phyloP scores from a whole-genome alignment of 1,284 basidiomycete species.

The Agaricales sp. region DNA sequence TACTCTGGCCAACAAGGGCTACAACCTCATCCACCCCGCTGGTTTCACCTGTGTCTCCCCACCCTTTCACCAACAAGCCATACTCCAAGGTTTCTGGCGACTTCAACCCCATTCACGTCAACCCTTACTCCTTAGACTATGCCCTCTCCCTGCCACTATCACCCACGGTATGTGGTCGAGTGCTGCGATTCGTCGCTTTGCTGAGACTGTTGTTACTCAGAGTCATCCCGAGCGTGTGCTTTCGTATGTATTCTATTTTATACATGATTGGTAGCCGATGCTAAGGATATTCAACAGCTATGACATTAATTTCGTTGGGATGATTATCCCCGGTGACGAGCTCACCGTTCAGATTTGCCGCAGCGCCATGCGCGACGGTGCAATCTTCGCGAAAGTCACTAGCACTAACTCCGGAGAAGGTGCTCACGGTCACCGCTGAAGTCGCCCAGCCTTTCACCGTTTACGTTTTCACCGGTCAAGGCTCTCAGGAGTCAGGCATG shows the following conservation, averaged over 20 bases:
- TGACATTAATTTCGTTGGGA: constrained; percentile 89
- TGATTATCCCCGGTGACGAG: constrained; percentile 93
- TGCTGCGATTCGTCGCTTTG: constrained; percentile 86
- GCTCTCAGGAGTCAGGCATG: constrained; percentile 98
- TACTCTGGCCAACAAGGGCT: constrained; percentile 79
- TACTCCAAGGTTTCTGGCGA: constrained; percentile 96
- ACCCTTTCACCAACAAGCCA: constrained; percentile 86
- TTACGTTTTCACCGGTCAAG: constrained; percentile 98
- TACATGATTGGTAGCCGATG: no score
- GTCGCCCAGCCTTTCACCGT: constrained; percentile 89
- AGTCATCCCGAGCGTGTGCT: constrained; percentile 87
- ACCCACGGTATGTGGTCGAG: constrained; percentile 98
- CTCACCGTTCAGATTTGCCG: constrained; percentile 86
- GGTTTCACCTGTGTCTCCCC: constrained; percentile 37
- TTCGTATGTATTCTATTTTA: constrained; percentile 35
- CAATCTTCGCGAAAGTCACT: constrained; percentile 87
- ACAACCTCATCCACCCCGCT: constrained; percentile 68
- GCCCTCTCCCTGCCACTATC: constrained; percentile 92
- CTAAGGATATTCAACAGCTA: constrained; percentile 40
- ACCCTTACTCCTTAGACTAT: constrained; percentile 96
- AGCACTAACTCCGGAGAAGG: constrained; percentile 87
- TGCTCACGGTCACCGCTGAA: constrained; percentile 87
- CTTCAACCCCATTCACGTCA: constrained; percentile 97
- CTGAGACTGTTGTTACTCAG: constrained; percentile 91
- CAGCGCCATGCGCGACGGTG: constrained; percentile 84